These are phyloP conservation scores for Dactylonectria estremocensis DNA, from an alignment of 2,329 filamentous ascomycete species.

Conservation along the genomic window DNA sequence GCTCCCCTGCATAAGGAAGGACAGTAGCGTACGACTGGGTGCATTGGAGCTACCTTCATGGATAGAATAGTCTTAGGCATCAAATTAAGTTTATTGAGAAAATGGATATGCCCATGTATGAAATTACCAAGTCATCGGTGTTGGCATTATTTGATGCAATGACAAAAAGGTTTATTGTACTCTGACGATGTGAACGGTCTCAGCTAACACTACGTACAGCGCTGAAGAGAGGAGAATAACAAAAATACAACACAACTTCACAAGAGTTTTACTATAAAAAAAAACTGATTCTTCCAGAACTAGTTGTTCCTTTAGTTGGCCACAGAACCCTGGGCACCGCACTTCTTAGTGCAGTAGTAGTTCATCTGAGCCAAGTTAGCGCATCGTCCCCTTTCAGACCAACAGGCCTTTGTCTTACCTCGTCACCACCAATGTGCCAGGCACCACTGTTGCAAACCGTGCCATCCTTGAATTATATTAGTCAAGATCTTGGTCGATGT, in stretches of 20 bases:
- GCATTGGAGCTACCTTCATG: too few relatives aligned
- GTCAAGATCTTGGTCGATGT: not conserved
- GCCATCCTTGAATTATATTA: conserved; percentile 23
- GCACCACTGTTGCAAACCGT: conserved; percentile 26
- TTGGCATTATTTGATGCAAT: too few relatives aligned
- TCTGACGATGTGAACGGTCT: not conserved
- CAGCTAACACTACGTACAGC: not conserved
- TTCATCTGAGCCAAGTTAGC: conserved; percentile 19
- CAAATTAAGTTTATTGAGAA: too few relatives aligned
- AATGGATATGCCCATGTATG: too few relatives aligned
- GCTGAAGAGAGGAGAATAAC: not conserved
- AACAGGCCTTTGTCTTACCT: conserved; percentile 27
- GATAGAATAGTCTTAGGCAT: too few relatives aligned
- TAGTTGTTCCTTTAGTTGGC: conserved; percentile 13
- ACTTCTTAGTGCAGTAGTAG: conserved; percentile 28
- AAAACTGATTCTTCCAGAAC: not conserved
- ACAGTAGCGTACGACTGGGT: too few relatives aligned
- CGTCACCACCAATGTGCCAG: conserved; percentile 41
- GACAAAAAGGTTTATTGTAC: not conserved
- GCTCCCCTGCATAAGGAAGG: too few relatives aligned
- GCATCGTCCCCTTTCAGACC: not conserved
- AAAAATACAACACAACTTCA: not conserved
- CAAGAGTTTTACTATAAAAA: too few relatives aligned
- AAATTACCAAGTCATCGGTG: too few relatives aligned
- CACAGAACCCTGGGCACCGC: conserved; percentile 27